These are phyloP conservation scores for Calonectria pteridis DNA, from an alignment of 2,329 filamentous ascomycete species.

Conservation along the genomic window DNA sequence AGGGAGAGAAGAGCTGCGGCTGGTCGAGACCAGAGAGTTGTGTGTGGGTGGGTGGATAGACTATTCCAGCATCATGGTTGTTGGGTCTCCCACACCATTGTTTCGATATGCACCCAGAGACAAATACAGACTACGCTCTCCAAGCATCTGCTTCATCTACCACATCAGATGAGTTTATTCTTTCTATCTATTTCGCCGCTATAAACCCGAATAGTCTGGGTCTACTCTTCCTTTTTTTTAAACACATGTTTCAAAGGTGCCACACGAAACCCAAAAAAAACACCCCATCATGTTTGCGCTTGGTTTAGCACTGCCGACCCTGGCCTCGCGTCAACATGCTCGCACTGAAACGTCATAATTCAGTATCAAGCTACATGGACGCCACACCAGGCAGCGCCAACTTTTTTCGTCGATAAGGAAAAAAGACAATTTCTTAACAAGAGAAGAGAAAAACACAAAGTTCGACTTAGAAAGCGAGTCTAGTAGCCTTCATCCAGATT, in stretches of 20 bases:
- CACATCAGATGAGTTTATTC: too few species aligned
- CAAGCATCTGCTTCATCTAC: too few species aligned
- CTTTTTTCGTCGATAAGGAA: not conserved
- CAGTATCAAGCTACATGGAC: not conserved
- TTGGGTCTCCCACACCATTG: not conserved
- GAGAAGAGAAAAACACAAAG: conserved; percentile 3
- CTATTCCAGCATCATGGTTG: not conserved
- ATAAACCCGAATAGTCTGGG: not conserved
- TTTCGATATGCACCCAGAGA: not conserved
- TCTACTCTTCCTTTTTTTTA: not conserved
- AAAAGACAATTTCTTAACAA: not conserved
- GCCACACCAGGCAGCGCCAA: conserved; percentile 3
- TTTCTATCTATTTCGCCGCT: not conserved
- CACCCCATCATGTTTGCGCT: not conserved
- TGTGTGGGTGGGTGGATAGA: not conserved
- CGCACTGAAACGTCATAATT: not conserved
- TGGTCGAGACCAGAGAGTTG: not conserved
- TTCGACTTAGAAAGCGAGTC: not conserved
- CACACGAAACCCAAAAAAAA: not conserved
- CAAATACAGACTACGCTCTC: too few species aligned
- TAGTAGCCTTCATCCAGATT: conserved; percentile 8
- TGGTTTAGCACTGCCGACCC: not conserved
- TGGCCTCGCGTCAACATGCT: not conserved
- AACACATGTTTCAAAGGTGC: not conserved
- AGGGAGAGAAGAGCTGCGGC: not conserved